Evolutionary conservation across 1,139 yeast genomes (phyloP).

Genomic region (Zygosaccharomyces pseudobailii): DNA sequence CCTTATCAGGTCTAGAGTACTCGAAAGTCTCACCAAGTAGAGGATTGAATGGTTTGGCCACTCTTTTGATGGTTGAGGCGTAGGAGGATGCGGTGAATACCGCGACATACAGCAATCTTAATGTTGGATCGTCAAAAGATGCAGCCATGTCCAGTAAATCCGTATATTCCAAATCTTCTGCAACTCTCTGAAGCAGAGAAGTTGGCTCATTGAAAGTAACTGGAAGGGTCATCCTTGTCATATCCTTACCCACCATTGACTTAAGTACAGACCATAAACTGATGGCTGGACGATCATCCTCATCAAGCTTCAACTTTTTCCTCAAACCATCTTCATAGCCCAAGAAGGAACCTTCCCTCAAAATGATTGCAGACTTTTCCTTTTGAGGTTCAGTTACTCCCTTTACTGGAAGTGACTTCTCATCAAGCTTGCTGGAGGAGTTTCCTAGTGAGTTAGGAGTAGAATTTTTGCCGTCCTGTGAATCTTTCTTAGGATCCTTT

Average conservation of each 20-base stretch:
- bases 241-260: conserved; percentile 94
- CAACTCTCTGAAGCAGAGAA: conserved; percentile 84
- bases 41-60: conserved; percentile 97
- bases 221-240: conserved; percentile 94
- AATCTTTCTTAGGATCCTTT: neutral
- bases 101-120: conserved; percentile 82
- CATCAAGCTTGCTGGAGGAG: neutral
- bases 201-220: conserved; percentile 96
- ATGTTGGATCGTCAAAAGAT: conserved; percentile 64
- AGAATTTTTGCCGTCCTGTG: neutral
- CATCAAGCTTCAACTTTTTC: conserved; percentile 59
- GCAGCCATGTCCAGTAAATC: conserved; percentile 75
- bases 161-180: conserved; percentile 91
- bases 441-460: neutral
- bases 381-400: conserved; percentile 40
- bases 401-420: neutral
- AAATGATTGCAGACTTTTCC: conserved; percentile 40
- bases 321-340: conserved; percentile 91
- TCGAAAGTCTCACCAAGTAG: conserved; percentile 92
- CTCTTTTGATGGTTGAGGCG: conserved; percentile 86
- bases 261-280: conserved; percentile 93
- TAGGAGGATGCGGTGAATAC: conserved; percentile 93
- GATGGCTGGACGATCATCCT: conserved; percentile 83
- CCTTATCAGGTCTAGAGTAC: conserved; percentile 80
- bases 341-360: conserved; percentile 59